Evolutionary conservation across 2,329 filamentous ascomycete genomes (phyloP).

Genomic region (Stemphylium vesicarium): DNA sequence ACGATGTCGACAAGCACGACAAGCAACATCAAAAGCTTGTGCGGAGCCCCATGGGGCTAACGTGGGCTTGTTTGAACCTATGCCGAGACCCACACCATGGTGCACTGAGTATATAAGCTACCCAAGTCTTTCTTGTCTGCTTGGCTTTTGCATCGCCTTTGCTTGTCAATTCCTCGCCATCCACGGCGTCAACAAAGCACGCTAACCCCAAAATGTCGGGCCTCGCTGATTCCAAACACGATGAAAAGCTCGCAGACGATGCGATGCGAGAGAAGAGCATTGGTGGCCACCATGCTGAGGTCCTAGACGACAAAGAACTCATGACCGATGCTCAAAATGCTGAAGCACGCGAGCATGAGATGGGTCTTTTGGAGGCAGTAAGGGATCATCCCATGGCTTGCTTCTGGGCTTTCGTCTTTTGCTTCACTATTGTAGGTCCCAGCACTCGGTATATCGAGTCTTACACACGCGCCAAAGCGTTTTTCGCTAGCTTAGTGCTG

Average conservation of each 20-base stretch:
- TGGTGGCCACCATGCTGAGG: slow-evolving; percentile 14
- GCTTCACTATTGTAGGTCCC: slow-evolving; percentile 58
- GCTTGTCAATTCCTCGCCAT: slow-evolving; percentile 16
- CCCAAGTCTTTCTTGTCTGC: neutral
- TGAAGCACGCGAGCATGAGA: slow-evolving; percentile 60
- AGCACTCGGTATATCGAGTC: too few species aligned
- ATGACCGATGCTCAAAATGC: slow-evolving; percentile 58
- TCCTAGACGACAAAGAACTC: slow-evolving; percentile 29
- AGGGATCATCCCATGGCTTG: slow-evolving; percentile 59
- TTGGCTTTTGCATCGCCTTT: slow-evolving; percentile 8
- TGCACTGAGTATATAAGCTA: slow-evolving; percentile 17
- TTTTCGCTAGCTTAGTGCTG: neutral
- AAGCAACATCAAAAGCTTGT: slow-evolving; percentile 21
- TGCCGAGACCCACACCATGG: slow-evolving; percentile 8
- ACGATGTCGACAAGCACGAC: slow-evolving; percentile 8
- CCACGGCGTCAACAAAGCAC: slow-evolving; percentile 10
- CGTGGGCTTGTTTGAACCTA: slow-evolving; percentile 5
- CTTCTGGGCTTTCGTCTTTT: slow-evolving; percentile 63
- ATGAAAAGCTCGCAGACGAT: slow-evolving; percentile 2
- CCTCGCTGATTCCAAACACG: slow-evolving; percentile 8
- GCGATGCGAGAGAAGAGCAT: slow-evolving; percentile 9
- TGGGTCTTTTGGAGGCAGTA: slow-evolving; percentile 57
- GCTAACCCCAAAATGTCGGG: slow-evolving; percentile 15
- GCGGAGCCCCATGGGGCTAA: slow-evolving; percentile 28
- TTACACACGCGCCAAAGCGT: too few species aligned